Percentiles rank a stretch among this genome's conserved stretches.
These are phyloP conservation scores for Mentha longifolia DNA, from an alignment of 257 asterid genomes.

Conservation along the genomic window DNA sequence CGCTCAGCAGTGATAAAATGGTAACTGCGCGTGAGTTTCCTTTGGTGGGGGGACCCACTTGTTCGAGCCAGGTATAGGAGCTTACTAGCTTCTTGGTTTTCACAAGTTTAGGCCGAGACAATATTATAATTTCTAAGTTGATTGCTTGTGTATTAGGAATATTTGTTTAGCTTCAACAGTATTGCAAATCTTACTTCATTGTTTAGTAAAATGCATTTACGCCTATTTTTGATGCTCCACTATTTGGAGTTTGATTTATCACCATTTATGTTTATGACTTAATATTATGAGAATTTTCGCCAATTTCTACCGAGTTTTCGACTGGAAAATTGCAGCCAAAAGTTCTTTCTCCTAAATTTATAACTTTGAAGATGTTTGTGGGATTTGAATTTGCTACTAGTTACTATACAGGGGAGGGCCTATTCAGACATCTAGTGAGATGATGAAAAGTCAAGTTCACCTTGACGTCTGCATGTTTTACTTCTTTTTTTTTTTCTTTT, in stretches of 20 bases:
- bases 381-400: too few species aligned
- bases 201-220: neutral
- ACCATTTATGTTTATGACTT: neutral
- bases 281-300: neutral
- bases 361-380: neutral
- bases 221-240: neutral
- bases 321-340: neutral
- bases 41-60: neutral
- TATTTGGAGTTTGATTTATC: neutral
- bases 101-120: conserved; percentile 28
- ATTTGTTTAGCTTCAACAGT: conserved; percentile 8
- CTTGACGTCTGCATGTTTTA: too few species aligned
- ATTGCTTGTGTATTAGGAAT: conserved; percentile 27
- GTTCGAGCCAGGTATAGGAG: conserved; percentile 19
- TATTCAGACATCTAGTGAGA: neutral
- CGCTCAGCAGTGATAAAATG: conserved; percentile 51
- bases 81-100: conserved; percentile 2
- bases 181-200: conserved; percentile 12
- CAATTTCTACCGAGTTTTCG: too few species aligned
- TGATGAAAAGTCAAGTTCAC: neutral
- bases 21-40: neutral
- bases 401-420: too few species aligned
- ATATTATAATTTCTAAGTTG: conserved; percentile 26
- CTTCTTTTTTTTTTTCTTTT: too few species aligned
- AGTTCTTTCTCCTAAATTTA: neutral